phyloP scores from a whole-genome alignment of 345 rosid genomes.

The Eucalyptus shirleyi region DNA sequence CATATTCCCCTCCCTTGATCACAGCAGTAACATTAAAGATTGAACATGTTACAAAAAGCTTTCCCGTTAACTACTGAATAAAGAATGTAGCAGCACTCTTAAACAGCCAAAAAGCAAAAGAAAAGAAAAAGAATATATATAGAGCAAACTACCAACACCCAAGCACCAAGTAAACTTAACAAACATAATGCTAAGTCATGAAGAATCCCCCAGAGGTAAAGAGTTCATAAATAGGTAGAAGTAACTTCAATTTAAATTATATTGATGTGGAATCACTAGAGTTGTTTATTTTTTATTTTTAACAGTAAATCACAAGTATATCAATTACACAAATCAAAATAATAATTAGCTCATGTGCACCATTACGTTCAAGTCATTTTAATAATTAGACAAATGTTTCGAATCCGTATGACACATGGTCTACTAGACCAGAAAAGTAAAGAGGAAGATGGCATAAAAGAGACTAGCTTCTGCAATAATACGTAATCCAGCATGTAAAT shows the following conservation, averaged over 20 bases:
- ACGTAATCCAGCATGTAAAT: not conserved
- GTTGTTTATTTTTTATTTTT: not conserved
- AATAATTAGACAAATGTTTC: not conserved
- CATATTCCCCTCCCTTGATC: not conserved
- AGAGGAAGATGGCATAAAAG: not conserved
- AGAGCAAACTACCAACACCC: not conserved
- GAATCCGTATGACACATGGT: not conserved
- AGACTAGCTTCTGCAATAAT: not conserved
- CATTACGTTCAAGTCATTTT: not conserved
- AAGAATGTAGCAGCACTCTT: not conserved
- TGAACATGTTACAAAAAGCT: not conserved
- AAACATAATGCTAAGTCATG: not conserved
- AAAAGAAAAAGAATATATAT: not conserved
- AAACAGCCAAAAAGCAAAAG: not conserved
- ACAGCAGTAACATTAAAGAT: not conserved
- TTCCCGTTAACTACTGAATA: not conserved
- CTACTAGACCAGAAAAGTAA: not conserved
- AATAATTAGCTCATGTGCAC: not conserved
- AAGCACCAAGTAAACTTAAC: not conserved
- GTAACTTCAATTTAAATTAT: not conserved
- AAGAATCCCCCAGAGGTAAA: not conserved
- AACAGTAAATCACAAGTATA: not conserved
- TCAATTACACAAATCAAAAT: not conserved
- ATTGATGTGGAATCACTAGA: not conserved
- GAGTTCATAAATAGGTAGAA: not conserved